Percentiles rank a stretch among this genome's conserved stretches.
These are phyloP conservation scores for Penicillium sp. DNA, from an alignment of 2,329 filamentous ascomycete species.

Conservation along the genomic window DNA sequence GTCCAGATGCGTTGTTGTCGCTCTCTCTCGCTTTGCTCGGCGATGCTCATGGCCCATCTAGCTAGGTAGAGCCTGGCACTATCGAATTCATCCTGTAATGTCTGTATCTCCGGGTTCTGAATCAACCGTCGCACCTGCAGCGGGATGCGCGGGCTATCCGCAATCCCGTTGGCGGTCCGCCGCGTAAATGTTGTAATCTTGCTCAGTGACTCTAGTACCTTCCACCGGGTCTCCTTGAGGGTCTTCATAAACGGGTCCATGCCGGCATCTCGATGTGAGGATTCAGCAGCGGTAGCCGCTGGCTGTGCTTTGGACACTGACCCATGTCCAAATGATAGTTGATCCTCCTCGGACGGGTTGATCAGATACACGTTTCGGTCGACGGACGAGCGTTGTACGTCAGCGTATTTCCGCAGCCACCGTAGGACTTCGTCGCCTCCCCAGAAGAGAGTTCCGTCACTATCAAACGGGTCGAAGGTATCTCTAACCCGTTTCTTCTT, in stretches of 20 bases:
- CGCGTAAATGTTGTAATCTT: conserved; percentile 95
- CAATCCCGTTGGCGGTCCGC: conserved; percentile 82
- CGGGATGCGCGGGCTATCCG: conserved; percentile 85
- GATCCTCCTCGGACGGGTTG: conserved; percentile 80
- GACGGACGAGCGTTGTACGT: conserved; percentile 73
- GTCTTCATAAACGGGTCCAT: conserved; percentile 95
- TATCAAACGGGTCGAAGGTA: conserved; percentile 84
- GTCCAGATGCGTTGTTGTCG: conserved; percentile 85
- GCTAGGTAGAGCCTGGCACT: conserved; percentile 91
- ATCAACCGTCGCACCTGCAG: conserved; percentile 80
- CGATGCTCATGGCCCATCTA: conserved; percentile 97
- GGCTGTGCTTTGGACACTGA: conserved; percentile 36
- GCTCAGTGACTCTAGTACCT: conserved; percentile 90
- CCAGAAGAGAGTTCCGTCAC: conserved; percentile 81
- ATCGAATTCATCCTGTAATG: conserved; percentile 93
- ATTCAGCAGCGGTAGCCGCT: conserved; percentile 29
- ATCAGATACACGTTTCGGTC: conserved; percentile 90
- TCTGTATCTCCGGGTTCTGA: conserved; percentile 90
- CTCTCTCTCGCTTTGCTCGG: conserved; percentile 90
- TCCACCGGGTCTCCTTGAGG: conserved; percentile 93
- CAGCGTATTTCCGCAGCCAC: conserved; percentile 81
- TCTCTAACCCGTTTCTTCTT: conserved; percentile 80
- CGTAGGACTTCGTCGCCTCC: conserved; percentile 90
- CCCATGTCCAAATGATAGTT: conserved; percentile 65
- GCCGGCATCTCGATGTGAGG: conserved; percentile 55